Conservation (phyloP, 305 asterid genomes). For the Lippia alba region DNA sequence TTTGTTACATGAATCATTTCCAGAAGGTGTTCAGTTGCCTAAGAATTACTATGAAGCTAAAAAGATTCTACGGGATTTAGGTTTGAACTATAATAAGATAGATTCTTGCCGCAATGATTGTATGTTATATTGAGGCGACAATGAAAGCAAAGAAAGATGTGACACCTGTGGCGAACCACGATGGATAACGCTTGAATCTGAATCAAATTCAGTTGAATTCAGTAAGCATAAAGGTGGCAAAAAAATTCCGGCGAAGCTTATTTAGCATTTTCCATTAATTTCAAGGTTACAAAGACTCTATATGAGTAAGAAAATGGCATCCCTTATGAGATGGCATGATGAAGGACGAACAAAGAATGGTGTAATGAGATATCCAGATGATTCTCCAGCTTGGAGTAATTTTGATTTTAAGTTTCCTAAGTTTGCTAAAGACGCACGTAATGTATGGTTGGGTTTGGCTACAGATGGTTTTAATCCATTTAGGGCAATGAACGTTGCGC, state of each 20-base stretch:
- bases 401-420: constrained; percentile 8
- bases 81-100: constrained; percentile 8
- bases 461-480: constrained; percentile 32
- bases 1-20: constrained; percentile 21
- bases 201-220: not conserved
- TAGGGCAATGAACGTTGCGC: not conserved
- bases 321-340: not conserved
- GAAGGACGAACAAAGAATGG: constrained; percentile 13
- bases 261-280: not conserved
- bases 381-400: constrained; percentile 23
- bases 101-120: constrained; percentile 23
- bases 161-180: constrained; percentile 23
- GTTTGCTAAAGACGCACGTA: not conserved
- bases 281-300: not conserved
- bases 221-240: not conserved
- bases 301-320: not conserved
- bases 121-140: constrained; percentile 22
- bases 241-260: not conserved
- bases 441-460: constrained; percentile 32
- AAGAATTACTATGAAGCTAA: constrained; percentile 2
- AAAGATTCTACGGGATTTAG: not conserved
- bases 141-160: constrained; percentile 16
- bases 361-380: constrained; percentile 23
- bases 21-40: constrained; percentile 19
- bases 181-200: not conserved